These are phyloP conservation scores for Pyrenochaeta sp. DNA, from an alignment of 2,329 filamentous ascomycete genomes.

Conservation along the genomic window DNA sequence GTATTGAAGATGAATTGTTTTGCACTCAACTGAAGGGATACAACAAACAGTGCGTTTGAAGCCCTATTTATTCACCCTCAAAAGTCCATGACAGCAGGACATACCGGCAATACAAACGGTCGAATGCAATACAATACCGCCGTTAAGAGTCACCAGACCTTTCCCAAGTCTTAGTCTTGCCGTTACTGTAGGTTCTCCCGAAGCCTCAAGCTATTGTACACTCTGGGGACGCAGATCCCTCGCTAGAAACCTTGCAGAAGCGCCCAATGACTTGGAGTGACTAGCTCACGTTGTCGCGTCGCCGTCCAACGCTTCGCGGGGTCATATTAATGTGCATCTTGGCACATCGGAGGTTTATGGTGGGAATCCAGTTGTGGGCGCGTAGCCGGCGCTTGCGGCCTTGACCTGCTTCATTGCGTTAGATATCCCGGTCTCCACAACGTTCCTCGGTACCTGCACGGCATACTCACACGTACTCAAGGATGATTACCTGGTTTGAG, in stretches of 20 bases:
- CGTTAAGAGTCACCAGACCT: conserved; percentile 6
- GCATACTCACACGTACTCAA: too few relatives aligned
- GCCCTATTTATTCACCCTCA: conserved; percentile 11
- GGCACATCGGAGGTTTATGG: conserved; percentile 17
- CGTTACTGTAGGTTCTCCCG: conserved; percentile 12
- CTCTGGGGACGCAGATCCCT: too few relatives aligned
- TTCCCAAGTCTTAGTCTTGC: conserved; percentile 2
- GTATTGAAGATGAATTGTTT: conserved; percentile 2
- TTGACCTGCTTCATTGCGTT: conserved; percentile 35
- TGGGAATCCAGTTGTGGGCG: conserved; percentile 13
- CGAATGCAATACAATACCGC: conserved; percentile 5
- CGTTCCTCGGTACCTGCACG: too few relatives aligned
- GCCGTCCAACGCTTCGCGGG: neutral
- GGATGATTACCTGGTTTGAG: too few relatives aligned
- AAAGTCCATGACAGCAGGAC: neutral
- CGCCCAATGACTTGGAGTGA: conserved; percentile 11
- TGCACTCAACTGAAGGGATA: too few relatives aligned
- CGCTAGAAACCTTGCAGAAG: neutral
- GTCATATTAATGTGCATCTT: conserved; percentile 14
- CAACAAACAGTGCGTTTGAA: neutral
- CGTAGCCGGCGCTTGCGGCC: conserved; percentile 14
- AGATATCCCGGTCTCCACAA: conserved; percentile 12
- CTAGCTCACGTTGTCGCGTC: conserved; percentile 17
- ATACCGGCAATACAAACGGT: neutral
- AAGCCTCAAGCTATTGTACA: conserved; percentile 2